Percentiles rank a stretch among this genome's conserved stretches.
Conservation (phyloP, 306 rosid genomes). For the Glycine tomentella region DNA sequence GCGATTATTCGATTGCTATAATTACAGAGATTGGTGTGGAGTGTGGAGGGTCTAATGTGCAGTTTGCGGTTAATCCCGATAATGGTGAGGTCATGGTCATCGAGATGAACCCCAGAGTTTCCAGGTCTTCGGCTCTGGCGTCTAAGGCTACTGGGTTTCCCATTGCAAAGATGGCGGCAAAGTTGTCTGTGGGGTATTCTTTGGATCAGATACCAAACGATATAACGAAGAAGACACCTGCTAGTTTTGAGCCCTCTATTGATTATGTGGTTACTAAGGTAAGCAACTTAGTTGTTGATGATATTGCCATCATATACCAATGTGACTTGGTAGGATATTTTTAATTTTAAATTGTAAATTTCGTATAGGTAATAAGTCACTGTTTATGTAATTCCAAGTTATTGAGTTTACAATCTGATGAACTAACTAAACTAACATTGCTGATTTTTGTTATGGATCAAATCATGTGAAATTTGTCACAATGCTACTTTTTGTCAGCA, state of each 20-base stretch:
- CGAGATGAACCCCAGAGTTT: conserved; percentile 99
- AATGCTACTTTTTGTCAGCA: no score
- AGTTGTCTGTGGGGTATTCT: conserved; percentile 86
- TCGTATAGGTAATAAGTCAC: no score
- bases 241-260: conserved; percentile 97
- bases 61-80: conserved; percentile 85
- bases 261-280: conserved; percentile 99
- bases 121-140: conserved; percentile 90
- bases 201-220: conserved; percentile 95
- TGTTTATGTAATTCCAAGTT: background rate
- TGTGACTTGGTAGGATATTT: background rate
- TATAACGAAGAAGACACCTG: conserved; percentile 91
- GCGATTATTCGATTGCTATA: conserved; percentile 79
- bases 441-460: background rate
- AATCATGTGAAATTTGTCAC: background rate
- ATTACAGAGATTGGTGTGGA: conserved; percentile 84
- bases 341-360: no score
- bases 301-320: background rate
- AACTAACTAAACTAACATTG: conserved; percentile 3
- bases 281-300: conserved; percentile 31
- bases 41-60: conserved; percentile 93
- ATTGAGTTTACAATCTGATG: conserved; percentile 26
- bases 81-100: conserved; percentile 97
- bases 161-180: conserved; percentile 96
- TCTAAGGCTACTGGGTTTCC: conserved; percentile 98